A percentile compares a stretch with the other conserved stretches of the same genome.
phyloP scores from a whole-genome alignment of 1,284 basidiomycete genomes.

The Coniferiporia sulphurascens region DNA sequence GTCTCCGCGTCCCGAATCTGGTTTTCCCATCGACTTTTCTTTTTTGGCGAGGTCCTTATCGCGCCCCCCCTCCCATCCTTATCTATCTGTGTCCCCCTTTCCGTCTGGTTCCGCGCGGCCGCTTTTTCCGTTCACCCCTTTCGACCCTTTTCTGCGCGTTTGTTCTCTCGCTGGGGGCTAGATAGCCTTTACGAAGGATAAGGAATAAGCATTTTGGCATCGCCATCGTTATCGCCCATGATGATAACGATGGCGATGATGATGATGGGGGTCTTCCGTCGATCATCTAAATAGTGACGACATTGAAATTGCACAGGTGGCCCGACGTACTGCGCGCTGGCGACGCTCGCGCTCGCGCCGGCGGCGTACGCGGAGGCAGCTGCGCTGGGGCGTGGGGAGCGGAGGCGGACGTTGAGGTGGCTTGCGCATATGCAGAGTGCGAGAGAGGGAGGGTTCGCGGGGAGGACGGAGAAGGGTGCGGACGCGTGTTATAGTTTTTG shows the following conservation, averaged over 20 bases:
- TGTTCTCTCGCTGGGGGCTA: not conserved
- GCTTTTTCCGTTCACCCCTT: not conserved
- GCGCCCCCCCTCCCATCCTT: not conserved
- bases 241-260: no score
- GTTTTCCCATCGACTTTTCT: not conserved
- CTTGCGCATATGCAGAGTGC: conserved; percentile 64
- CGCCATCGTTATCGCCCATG: not conserved
- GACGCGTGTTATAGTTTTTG: conserved; percentile 96
- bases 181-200: not conserved
- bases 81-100: not conserved
- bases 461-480: conserved; percentile 78
- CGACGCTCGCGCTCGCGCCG: conserved; percentile 61
- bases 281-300: not conserved
- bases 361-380: conserved; percentile 21
- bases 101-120: no score
- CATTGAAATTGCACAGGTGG: conserved; percentile 72
- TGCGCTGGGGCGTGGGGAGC: conserved; percentile 41
- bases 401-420: conserved; percentile 65
- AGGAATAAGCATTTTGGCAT: not conserved
- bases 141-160: no score
- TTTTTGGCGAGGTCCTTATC: not conserved
- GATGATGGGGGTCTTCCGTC: no score
- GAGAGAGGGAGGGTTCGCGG: conserved; percentile 69
- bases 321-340: conserved; percentile 88
- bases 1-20: not conserved